Base-by-base conservation (phyloP, 345 rosid genomes). In the Aquilaria yunnanensis region DNA sequence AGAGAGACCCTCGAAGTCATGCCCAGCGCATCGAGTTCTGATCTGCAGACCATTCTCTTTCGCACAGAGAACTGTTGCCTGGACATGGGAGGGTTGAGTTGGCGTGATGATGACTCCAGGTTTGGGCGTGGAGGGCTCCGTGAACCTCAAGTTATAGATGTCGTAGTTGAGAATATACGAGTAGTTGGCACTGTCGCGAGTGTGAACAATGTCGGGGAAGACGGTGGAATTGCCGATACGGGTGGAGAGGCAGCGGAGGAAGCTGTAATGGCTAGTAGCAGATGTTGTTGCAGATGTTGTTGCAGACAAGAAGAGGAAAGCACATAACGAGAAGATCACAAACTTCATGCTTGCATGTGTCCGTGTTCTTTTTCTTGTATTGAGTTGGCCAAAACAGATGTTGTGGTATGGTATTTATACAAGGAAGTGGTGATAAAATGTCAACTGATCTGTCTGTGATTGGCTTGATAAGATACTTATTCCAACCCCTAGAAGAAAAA, bases 21-120 rank as follows among this genome's bases (percentile, higher is more conserved):
- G 65, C 29, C 65, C 65, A 14, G 56, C 65, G 23, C 65, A 49
- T n/a, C 65, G 57, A 34, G 47, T 51, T 33, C 65, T 51, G 16
- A 62, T 23, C 4, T 62, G 65, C 32, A 62, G 48, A 4, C 6
- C 48, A 34, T 62, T 46, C 8, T 16, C 37, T 16, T 12, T 51
- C 4, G 65, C 33, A 23, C 23, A 23, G 23, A 23, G 23, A 23
- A 23, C 23, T 23, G 23, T 23, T 23, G 23, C 23, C 23, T 34
- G 47, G 51, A 51, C 23, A 43, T 62, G 65, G 47, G 65, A 62
- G 8, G 7, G 16, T 23, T 62, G 54, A 11, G 37, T n/a, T 10
- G 65, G 65, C 12, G 48, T 62, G 6, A 51, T 9, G 2, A 62
- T 51, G 9, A 62, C 48, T 16, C 50, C 23, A 51, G 65, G 65